Evolutionary conservation across 2,329 filamentous ascomycete species (phyloP).

Genomic region (Microdochium paspali): DNA sequence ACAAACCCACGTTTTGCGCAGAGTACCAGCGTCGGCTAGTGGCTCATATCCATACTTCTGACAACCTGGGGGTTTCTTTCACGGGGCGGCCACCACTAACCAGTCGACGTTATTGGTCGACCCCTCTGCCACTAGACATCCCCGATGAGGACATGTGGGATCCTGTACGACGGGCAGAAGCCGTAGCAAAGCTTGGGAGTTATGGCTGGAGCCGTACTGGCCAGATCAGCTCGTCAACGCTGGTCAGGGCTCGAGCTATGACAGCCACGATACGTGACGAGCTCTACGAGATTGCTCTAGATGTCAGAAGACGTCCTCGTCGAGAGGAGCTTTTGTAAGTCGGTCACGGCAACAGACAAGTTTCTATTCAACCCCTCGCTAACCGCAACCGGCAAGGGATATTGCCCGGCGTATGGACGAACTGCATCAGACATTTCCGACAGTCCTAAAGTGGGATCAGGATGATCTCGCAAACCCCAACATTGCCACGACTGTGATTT

Average conservation of each 20-base stretch:
- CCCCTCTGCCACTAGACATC: slow-evolving; percentile 45
- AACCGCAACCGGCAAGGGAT: slow-evolving; percentile 9
- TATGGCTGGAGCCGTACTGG: slow-evolving; percentile 43
- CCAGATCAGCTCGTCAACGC: slow-evolving; percentile 30
- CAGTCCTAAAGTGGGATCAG: slow-evolving; percentile 23
- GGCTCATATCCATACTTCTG: slow-evolving; percentile 27
- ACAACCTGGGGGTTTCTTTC: slow-evolving; percentile 42
- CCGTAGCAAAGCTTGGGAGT: slow-evolving; percentile 18
- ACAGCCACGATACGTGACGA: slow-evolving; percentile 43
- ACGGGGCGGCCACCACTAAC: slow-evolving; percentile 44
- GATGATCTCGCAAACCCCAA: slow-evolving; percentile 21
- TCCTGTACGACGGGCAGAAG: slow-evolving; percentile 12
- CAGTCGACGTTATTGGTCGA: slow-evolving; percentile 40
- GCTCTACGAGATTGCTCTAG: slow-evolving; percentile 44
- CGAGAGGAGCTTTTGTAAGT: slow-evolving; percentile 13
- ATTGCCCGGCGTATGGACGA: slow-evolving; percentile 19
- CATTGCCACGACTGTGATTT: slow-evolving; percentile 21
- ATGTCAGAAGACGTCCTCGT: slow-evolving; percentile 25
- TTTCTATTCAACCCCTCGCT: too few species aligned
- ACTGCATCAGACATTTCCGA: slow-evolving; percentile 19
- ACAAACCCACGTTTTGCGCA: slow-evolving; percentile 21
- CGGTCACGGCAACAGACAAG: too few species aligned
- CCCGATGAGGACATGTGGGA: slow-evolving; percentile 28
- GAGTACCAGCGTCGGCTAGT: slow-evolving; percentile 26
- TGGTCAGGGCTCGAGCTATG: slow-evolving; percentile 32